phyloP scores from a whole-genome alignment of 331 rosid species.

The Ulmus americana region DNA sequence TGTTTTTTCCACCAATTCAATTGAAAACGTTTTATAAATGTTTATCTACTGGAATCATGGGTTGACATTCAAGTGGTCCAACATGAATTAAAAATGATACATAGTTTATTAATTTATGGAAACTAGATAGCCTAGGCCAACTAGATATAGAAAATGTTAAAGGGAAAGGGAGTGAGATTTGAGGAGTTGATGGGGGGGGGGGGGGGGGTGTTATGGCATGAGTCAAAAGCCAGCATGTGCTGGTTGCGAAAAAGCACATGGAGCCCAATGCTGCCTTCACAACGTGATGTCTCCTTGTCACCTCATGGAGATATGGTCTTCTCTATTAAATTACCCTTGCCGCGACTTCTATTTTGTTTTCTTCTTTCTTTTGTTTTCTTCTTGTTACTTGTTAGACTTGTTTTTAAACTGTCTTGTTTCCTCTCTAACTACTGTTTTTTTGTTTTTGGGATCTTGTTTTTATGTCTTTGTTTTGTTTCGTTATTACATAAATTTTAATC shows the following conservation, averaged over 20 bases:
- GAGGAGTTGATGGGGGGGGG: not conserved
- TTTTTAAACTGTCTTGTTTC: not conserved
- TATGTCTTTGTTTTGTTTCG: not conserved
- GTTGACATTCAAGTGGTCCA: slow-evolving; percentile 3
- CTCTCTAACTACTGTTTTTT: not conserved
- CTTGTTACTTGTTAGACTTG: not conserved
- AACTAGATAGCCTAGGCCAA: too few relatives aligned
- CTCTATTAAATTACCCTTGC: slow-evolving; percentile 5
- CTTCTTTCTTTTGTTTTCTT: slow-evolving; percentile 16
- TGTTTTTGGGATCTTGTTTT: not conserved
- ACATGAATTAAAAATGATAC: not conserved
- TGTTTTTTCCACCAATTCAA: too few relatives aligned
- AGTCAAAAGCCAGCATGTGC: slow-evolving; percentile 31
- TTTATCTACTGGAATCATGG: slow-evolving; percentile 1
- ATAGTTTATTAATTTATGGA: not conserved
- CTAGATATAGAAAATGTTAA: not conserved
- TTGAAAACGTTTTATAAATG: too few relatives aligned
- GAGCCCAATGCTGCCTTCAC: slow-evolving; percentile 37
- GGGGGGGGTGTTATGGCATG: slow-evolving; percentile 10
- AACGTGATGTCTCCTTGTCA: slow-evolving; percentile 28
- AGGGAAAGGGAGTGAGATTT: not conserved
- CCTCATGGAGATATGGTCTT: slow-evolving; percentile 16
- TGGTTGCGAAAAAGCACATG: slow-evolving; percentile 42
- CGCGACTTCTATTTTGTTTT: slow-evolving; percentile 21
- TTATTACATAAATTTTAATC: not conserved